These are phyloP conservation scores for Penicillium fuscoglaucum DNA, from an alignment of 2,329 filamentous ascomycete species.

Conservation along the genomic window DNA sequence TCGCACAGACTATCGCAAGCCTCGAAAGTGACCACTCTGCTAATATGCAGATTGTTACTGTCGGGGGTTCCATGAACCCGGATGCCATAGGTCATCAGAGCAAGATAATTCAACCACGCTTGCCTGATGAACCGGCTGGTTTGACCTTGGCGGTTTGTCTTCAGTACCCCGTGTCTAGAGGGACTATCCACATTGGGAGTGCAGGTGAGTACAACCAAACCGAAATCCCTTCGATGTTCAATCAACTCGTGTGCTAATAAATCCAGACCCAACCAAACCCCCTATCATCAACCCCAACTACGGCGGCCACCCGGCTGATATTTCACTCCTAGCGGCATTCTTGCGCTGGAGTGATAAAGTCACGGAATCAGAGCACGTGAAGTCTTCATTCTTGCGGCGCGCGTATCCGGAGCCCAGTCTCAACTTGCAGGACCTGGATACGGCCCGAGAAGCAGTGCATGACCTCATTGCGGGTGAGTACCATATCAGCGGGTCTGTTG, in stretches of 20 bases:
- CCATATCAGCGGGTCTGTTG: conserved; percentile 29
- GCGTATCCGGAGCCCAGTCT: conserved; percentile 12
- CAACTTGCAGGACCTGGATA: conserved; percentile 16
- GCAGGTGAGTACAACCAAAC: conserved; percentile 5
- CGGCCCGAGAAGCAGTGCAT: conserved; percentile 17
- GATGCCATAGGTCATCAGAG: conserved; percentile 16
- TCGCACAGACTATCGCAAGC: conserved; percentile 13
- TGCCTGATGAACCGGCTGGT: conserved; percentile 9
- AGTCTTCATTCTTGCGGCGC: conserved; percentile 10
- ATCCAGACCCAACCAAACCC: conserved; percentile 17
- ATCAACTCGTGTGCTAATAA: not conserved
- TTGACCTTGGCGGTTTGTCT: conserved; percentile 20
- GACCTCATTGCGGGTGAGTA: conserved; percentile 15
- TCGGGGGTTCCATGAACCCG: conserved; percentile 7
- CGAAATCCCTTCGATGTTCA: not conserved
- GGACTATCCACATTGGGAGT: conserved; percentile 21
- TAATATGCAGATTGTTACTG: conserved; percentile 16
- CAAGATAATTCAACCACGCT: conserved; percentile 1
- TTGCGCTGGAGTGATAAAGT: conserved; percentile 23
- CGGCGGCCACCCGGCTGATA: conserved; percentile 18
- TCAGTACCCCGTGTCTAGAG: conserved; percentile 26
- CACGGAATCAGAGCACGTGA: conserved; percentile 6
- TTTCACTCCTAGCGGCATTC: conserved; percentile 20
- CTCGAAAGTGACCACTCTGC: conserved; percentile 16
- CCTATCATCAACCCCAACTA: conserved; percentile 23